These are phyloP conservation scores for Cyclotella cryptica DNA, from an alignment of 108 stramenopile genomes.

Conservation along the genomic window DNA sequence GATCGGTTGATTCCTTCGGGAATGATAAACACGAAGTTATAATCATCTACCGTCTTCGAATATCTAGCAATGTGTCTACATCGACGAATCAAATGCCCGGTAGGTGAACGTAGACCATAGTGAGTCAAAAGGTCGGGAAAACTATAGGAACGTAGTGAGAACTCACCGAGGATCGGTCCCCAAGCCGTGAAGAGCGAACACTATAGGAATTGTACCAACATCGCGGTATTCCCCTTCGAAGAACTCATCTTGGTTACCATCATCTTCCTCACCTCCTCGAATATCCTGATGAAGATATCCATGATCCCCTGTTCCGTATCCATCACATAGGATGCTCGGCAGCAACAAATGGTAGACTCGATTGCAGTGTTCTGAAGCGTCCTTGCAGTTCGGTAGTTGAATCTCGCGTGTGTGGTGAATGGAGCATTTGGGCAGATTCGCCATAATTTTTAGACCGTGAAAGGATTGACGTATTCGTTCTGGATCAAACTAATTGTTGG, in stretches of 20 bases:
- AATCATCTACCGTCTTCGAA: constrained; percentile 23
- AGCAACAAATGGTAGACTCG: constrained; percentile 21
- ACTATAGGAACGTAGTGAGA: not conserved
- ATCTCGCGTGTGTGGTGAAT: constrained; percentile 17
- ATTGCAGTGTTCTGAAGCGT: not conserved
- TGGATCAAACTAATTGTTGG: no score
- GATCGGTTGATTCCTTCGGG: constrained; percentile 45
- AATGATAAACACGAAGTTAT: no score
- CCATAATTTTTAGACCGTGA: no score
- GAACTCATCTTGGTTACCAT: not conserved
- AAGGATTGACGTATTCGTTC: no score
- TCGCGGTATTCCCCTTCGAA: constrained; percentile 34
- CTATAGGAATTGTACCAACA: no score
- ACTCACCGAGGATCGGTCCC: constrained; percentile 21
- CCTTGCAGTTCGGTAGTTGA: constrained; percentile 15
- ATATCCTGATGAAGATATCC: not conserved
- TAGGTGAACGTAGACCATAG: no score
- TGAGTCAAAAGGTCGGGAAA: no score
- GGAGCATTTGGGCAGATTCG: constrained; percentile 17
- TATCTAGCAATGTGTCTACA: not conserved
- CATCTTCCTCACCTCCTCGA: not conserved
- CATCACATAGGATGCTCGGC: constrained; percentile 17
- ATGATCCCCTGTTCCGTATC: not conserved
- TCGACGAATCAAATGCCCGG: no score
- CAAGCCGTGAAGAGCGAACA: constrained; percentile 43